These are phyloP conservation scores for Naematelia encephala DNA, from an alignment of 768 basidiomycete species.

Conservation along the genomic window DNA sequence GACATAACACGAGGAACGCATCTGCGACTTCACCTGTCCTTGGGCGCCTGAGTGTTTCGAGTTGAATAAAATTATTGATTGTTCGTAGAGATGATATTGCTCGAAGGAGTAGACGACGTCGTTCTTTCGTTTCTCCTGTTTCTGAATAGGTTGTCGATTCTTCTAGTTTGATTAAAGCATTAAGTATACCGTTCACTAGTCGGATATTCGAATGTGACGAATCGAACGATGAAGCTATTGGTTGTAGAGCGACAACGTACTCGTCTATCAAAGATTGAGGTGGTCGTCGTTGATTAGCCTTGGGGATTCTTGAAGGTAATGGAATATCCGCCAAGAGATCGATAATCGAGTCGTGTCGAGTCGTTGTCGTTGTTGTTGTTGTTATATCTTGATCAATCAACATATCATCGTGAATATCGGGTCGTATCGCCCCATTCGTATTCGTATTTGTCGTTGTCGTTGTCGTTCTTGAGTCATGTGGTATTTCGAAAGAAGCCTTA, in stretches of 20 bases:
- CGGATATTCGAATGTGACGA: neutral
- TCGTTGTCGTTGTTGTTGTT: neutral
- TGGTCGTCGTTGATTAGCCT: neutral
- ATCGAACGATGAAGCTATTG: neutral
- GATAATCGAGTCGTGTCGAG: neutral
- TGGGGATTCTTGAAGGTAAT: neutral
- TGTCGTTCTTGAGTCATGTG: neutral
- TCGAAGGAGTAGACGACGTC: slow-evolving; percentile 3
- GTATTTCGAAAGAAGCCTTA: neutral
- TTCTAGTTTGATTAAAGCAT: neutral
- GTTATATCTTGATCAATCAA: neutral
- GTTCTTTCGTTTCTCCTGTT: neutral
- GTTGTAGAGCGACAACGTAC: neutral
- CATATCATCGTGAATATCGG: neutral
- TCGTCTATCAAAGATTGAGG: neutral
- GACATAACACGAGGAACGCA: neutral
- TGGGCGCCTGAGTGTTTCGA: slow-evolving; percentile 1
- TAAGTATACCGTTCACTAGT: neutral
- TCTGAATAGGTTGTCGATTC: neutral
- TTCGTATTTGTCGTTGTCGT: neutral
- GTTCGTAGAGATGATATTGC: neutral
- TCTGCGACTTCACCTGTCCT: slow-evolving; percentile 11
- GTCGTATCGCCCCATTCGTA: neutral
- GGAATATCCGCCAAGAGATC: neutral
- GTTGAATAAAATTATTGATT: neutral